phyloP scores from a whole-genome alignment of 2,329 filamentous ascomycete genomes.

The Venturia carpophila region DNA sequence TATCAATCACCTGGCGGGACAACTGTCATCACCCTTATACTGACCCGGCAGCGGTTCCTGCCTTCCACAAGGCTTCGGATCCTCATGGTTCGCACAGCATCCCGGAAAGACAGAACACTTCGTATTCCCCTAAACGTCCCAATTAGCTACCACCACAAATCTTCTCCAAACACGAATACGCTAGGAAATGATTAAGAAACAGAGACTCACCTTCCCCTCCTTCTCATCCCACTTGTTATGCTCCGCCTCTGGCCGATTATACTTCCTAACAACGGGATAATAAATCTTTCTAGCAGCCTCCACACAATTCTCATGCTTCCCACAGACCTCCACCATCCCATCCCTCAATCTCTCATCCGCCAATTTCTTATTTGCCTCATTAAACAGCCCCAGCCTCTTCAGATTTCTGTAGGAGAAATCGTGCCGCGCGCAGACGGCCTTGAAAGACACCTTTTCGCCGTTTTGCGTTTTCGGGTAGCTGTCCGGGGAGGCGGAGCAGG shows the following conservation, averaged over 20 bases:
- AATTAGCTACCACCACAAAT: not conserved
- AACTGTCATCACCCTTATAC: conserved; percentile 5
- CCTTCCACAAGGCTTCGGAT: not conserved
- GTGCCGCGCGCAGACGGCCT: conserved; percentile 19
- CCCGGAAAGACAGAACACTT: conserved; percentile 12
- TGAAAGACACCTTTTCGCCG: conserved; percentile 10
- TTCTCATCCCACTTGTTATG: conserved; percentile 10
- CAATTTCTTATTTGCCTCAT: conserved; percentile 1
- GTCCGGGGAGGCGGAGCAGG: conserved; percentile 10
- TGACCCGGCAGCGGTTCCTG: not conserved
- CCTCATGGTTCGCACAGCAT: conserved; percentile 9
- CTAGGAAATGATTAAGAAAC: not conserved
- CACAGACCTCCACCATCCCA: conserved; percentile 17
- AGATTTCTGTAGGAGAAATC: conserved; percentile 20
- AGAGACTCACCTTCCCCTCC: not conserved
- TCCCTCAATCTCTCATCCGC: conserved; percentile 16
- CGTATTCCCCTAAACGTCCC: not conserved
- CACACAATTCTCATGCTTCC: not conserved
- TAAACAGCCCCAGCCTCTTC: conserved; percentile 12
- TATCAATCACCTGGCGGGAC: not conserved
- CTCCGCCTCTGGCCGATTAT: conserved; percentile 6
- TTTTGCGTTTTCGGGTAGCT: conserved; percentile 12
- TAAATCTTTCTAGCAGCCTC: not conserved
- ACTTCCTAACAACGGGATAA: conserved; percentile 12
- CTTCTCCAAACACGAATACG: not conserved